Evolutionary conservation across 768 basidiomycete genomes (phyloP), one percentile per base, ranked within the genome.

Genomic region (Phlebiopsis flavidoalba): DNA sequence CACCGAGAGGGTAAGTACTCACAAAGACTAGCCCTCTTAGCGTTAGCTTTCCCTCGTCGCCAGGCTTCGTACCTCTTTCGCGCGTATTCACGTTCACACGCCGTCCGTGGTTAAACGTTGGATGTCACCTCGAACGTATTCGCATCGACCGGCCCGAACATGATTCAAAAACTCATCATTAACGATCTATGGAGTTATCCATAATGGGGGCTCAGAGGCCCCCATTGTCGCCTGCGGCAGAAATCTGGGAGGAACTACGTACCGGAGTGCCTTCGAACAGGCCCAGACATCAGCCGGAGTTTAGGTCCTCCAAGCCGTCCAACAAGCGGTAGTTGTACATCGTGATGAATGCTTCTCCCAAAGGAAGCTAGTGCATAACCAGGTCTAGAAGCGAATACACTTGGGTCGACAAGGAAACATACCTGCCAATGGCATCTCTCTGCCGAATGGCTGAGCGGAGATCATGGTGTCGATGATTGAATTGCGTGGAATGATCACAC

Each of bases 391-490:
- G 37, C n/a, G 35, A 11, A 49, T 8, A 45, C 36, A 19, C 14
- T 43, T 24, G n/a, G 5, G 51, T 14, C 8, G n/a, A 21, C 19
- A 51, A 31, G 52, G 26, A 5, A 14, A 63, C 66, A 31, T 33
- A 78, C 76, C 78, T 80, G n/a, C n/a, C 33, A 80, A 67, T 8
- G 80, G 79, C 77, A 81, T 82, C 65, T 83, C 73, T 7, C 77
- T 71, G 5, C 82, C 82, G 63, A 83, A 83, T 0, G 82, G 81
- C 65, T 83, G 81, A 31, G 76, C 73, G 2, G 80, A 74, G 47
- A 84, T 73, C 36, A 75, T 61, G 2, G 76, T 78, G 64, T 83
- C 82, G 51, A 85, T 63, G 51, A 81, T 47, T 6, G 79, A 75
- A 59, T 83, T 82, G 22, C 73, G 57, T 19, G 66, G 71, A 51